These are phyloP conservation scores for Acer saccharum DNA, from an alignment of 345 rosid species.

Conservation along the genomic window DNA sequence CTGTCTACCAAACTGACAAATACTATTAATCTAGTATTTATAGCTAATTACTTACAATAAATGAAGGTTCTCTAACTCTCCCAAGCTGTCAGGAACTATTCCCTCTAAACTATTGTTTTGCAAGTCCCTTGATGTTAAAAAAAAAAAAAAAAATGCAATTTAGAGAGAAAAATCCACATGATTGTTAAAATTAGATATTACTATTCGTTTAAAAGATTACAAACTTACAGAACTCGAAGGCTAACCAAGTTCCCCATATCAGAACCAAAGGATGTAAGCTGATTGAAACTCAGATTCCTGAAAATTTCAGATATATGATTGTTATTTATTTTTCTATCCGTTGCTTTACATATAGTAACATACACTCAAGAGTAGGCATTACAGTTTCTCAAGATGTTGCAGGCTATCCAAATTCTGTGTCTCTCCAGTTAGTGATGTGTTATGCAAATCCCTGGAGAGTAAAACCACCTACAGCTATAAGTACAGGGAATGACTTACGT, in stretches of 20 bases:
- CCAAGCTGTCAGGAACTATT: constrained; percentile 69
- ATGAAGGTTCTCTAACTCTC: constrained; percentile 67
- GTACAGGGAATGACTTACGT: background rate
- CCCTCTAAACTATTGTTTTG: constrained; percentile 80
- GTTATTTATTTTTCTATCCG: constrained; percentile 4
- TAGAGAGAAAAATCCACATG: background rate
- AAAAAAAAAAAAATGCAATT: background rate
- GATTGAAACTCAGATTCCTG: constrained; percentile 93
- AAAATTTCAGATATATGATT: constrained; percentile 10
- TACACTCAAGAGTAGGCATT: constrained; percentile 26
- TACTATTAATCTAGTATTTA: background rate
- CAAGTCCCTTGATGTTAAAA: constrained; percentile 60
- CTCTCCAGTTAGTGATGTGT: constrained; percentile 84
- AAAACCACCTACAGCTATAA: constrained; percentile 8
- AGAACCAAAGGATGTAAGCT: constrained; percentile 66
- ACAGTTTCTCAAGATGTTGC: constrained; percentile 76
- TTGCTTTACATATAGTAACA: too few species aligned
- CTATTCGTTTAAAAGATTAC: background rate
- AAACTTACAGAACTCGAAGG: constrained; percentile 82
- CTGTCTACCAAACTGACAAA: too few species aligned
- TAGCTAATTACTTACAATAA: constrained; percentile 57
- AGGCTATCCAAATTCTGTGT: constrained; percentile 79
- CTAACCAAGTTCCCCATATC: constrained; percentile 58
- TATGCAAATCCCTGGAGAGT: constrained; percentile 76
- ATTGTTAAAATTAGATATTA: background rate